Conservation (phyloP, 768 basidiomycete species). For the Boletus huronensis region DNA sequence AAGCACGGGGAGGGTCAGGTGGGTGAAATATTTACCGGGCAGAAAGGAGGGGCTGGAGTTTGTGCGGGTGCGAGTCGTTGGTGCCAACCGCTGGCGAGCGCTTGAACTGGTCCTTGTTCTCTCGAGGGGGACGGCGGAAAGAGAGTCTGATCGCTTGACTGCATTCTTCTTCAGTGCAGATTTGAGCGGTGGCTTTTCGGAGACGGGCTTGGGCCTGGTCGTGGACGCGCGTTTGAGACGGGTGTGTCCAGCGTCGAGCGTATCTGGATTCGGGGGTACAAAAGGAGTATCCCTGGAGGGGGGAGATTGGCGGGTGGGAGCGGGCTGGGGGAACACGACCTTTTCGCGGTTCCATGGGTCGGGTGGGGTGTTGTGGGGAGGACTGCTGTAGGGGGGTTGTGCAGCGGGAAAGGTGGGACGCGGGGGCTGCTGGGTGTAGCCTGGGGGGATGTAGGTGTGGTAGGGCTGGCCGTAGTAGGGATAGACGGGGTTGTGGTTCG, state of each 20-base stretch:
- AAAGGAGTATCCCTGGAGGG: conserved; percentile 22
- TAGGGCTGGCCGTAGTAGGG: conserved; percentile 44
- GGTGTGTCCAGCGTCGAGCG: conserved; percentile 12
- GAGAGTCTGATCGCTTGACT: conserved; percentile 23
- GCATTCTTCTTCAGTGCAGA: conserved; percentile 56
- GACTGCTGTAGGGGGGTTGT: conserved; percentile 18
- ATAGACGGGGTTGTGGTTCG: conserved; percentile 42
- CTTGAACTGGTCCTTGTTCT: conserved; percentile 45
- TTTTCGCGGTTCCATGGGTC: conserved; percentile 36
- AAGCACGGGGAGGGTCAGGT: conserved; percentile 6
- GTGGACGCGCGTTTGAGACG: conserved; percentile 36
- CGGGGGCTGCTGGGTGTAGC: conserved; percentile 20
- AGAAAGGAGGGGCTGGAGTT: conserved; percentile 35
- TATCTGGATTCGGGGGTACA: conserved; percentile 25
- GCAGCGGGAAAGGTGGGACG: conserved; percentile 16
- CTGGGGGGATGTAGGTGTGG: conserved; percentile 36
- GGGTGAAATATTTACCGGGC: conserved; percentile 23
- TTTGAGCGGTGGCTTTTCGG: conserved; percentile 42
- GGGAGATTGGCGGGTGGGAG: conserved; percentile 16
- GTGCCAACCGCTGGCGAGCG: conserved; percentile 28
- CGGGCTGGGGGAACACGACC: conserved; percentile 27
- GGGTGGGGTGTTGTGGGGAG: conserved; percentile 33
- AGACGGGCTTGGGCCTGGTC: conserved; percentile 19
- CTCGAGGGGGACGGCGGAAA: conserved; percentile 27
- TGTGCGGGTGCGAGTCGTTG: conserved; percentile 34